Conservation (phyloP, 345 rosid species). For the Streptanthus diversifolius region DNA sequence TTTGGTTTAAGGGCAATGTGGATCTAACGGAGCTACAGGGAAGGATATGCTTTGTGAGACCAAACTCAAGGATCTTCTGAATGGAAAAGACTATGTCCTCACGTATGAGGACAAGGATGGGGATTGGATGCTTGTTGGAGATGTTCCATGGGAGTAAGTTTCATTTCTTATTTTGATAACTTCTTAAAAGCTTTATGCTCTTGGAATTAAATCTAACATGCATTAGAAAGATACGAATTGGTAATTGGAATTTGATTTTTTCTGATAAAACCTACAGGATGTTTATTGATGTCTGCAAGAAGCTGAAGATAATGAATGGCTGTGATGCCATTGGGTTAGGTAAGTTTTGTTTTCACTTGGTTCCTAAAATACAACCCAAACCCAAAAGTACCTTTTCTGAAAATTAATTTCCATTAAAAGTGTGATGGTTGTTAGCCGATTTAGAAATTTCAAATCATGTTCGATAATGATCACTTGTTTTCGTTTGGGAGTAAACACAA, state of each 20-base stretch:
- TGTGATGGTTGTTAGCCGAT: background rate
- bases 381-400: background rate
- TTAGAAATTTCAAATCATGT: background rate
- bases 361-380: background rate
- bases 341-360: constrained; percentile 10
- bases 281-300: constrained; percentile 86
- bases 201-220: background rate
- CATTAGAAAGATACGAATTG: background rate
- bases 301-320: constrained; percentile 90
- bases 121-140: constrained; percentile 98
- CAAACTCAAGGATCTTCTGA: constrained; percentile 68
- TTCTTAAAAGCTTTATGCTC: background rate
- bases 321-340: constrained; percentile 95
- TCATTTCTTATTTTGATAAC: background rate
- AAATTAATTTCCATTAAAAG: background rate
- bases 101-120: constrained; percentile 95
- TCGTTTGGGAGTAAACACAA: background rate
- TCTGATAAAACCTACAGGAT: constrained; percentile 44
- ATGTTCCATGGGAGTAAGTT: constrained; percentile 96
- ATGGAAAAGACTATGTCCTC: constrained; percentile 87
- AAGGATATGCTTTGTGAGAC: constrained; percentile 68
- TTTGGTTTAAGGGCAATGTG: constrained; percentile 62
- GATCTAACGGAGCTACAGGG: constrained; percentile 54
- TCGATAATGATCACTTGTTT: background rate
- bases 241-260: background rate